Evolutionary conservation across 352 stramenopile genomes (phyloP), one percentile per base, ranked within the genome.

Genomic region (Pythium brassicae): DNA sequence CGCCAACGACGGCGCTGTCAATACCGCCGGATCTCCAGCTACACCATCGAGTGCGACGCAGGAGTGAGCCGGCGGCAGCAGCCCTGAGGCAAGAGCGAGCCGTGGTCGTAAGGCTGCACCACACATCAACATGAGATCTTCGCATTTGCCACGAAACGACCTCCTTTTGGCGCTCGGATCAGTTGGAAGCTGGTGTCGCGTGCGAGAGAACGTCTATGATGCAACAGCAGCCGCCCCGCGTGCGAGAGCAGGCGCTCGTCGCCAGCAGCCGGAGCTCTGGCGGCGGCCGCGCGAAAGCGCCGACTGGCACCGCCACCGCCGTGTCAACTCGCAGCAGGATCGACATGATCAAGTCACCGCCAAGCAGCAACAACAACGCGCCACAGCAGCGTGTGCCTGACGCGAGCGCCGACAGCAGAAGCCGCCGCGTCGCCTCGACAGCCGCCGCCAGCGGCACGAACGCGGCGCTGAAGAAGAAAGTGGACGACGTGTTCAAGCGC

Each of bases 401-500:
- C 20, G 25, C 12, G 14, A 25, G 29, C 3, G 20, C 32, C 23
- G 23, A 17, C 35, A 47, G 15, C 42, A 53, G 32, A 11, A 46
- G 29, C 15, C 43, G 17, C 19, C 39, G 8, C 14, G 19, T 23
- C 39, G 19, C 39, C 17, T 23, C 39, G 2, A 23, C 9, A 40
- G 6, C n/a, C n/a, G n/a, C 39, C 17, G 22, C 39, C 2, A 45
- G 39, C 17, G 39, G 22, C 12, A 22, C 11, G 19, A 34, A 20
- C 32, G 9, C 39, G 52, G 19, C 56, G 25, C 51, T 63, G 4
- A 72, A 66, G 39, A 69, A 61, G 51, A 86, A 80, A 61, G 61
- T 73, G 15, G 66, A 78, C 20, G 73, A 83, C 23, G 39, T 87
- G 1, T 71, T 87, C 29, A 72, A 71, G 50, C 77, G 71, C 25